These are phyloP conservation scores for Trichoderma koningii DNA, from an alignment of 2,329 filamentous ascomycete genomes.

Conservation along the genomic window DNA sequence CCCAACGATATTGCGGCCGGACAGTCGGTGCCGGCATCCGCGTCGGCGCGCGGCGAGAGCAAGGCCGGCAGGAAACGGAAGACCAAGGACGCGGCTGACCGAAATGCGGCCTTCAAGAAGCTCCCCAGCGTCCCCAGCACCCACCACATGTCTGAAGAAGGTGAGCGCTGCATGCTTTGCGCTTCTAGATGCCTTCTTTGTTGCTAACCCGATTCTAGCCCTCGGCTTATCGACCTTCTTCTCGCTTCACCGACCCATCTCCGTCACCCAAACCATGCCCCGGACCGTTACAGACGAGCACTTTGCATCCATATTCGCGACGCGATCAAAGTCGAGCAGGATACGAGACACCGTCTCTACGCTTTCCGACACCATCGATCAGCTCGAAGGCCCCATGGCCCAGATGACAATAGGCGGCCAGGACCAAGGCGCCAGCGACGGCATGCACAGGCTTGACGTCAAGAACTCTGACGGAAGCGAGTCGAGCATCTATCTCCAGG, in stretches of 20 bases:
- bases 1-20: slow-evolving; percentile 53
- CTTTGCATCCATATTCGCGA: slow-evolving; percentile 82
- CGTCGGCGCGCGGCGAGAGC: slow-evolving; percentile 46
- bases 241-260: slow-evolving; percentile 92
- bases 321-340: slow-evolving; percentile 52
- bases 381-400: slow-evolving; percentile 60
- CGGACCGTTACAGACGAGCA: slow-evolving; percentile 69
- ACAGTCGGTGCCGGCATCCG: slow-evolving; percentile 53
- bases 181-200: neutral
- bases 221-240: slow-evolving; percentile 91
- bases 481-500: slow-evolving; percentile 64
- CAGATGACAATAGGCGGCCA: slow-evolving; percentile 51
- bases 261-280: slow-evolving; percentile 79
- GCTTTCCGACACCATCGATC: slow-evolving; percentile 60
- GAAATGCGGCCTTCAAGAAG: slow-evolving; percentile 53
- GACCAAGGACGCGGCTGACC: slow-evolving; percentile 52
- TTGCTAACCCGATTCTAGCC: slow-evolving; percentile 55
- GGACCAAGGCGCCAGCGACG: slow-evolving; percentile 48
- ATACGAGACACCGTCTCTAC: slow-evolving; percentile 68
- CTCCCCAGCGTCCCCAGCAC: slow-evolving; percentile 76
- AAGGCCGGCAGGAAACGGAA: slow-evolving; percentile 57
- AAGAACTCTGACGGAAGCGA: slow-evolving; percentile 59
- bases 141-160: slow-evolving; percentile 68
- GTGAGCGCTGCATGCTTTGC: slow-evolving; percentile 45
- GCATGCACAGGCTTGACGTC: slow-evolving; percentile 53